Evolutionary conservation across 805 yeast species (phyloP).

Genomic region (Wickerhamiella nectarea): DNA sequence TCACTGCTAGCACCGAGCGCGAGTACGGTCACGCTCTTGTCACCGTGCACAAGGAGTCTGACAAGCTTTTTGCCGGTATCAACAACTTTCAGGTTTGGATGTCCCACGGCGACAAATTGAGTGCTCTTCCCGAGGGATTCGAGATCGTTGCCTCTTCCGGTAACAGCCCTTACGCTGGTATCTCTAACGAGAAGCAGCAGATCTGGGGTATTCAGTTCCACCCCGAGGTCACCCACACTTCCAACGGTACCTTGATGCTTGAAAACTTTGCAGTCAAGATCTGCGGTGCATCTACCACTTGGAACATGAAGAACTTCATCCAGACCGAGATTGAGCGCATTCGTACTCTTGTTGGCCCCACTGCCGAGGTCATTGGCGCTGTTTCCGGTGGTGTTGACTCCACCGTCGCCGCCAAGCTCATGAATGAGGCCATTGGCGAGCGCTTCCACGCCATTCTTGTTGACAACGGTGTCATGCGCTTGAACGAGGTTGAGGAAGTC

Average conservation of each 20-base stretch:
- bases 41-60: constrained; percentile 50
- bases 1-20: constrained; percentile 90
- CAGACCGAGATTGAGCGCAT: constrained; percentile 93
- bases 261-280: constrained; percentile 87
- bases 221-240: constrained; percentile 96
- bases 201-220: constrained; percentile 97
- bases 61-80: constrained; percentile 73
- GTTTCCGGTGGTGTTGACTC: constrained; percentile 99
- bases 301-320: constrained; percentile 97
- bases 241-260: constrained; percentile 74
- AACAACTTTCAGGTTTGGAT: constrained; percentile 97
- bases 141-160: constrained; percentile 78
- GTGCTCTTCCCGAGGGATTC: constrained; percentile 79
- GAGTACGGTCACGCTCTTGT: constrained; percentile 96
- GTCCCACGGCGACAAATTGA: constrained; percentile 97
- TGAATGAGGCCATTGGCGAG: constrained; percentile 97
- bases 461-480: constrained; percentile 95
- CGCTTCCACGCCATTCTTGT: constrained; percentile 97
- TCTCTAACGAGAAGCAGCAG: constrained; percentile 55
- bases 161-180: constrained; percentile 93
- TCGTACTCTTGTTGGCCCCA: constrained; percentile 82
- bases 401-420: constrained; percentile 94
- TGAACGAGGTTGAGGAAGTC: constrained; percentile 80
- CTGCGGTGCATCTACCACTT: constrained; percentile 75
- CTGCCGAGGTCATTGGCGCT: constrained; percentile 98